Evolutionary conservation across 208 protist genomes (phyloP), one percentile per base, ranked within the genome.

Genomic region (Crithidia mellificae): DNA sequence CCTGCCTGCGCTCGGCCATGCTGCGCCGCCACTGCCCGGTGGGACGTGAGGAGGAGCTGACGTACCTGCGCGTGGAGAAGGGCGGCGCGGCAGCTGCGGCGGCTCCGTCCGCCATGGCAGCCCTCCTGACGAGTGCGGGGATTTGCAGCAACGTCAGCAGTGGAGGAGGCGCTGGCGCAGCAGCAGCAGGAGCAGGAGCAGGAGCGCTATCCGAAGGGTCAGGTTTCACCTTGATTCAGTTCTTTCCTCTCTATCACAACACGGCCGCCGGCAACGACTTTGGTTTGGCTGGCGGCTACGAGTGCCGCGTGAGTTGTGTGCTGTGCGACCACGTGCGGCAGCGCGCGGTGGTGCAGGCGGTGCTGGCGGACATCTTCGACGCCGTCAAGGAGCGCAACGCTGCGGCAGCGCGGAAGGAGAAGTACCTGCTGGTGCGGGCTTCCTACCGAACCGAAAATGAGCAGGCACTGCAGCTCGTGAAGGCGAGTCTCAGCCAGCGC

Each of bases 241-340:
- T 88, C 43, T 90, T 95, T 49, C 74, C 78, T 9, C 56, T 87
- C n/a, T 56, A 83, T n/a, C n/a, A n/a, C 32, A 72, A 85, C 50
- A 50, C 50, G 1, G 47, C 43, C 20, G 41, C 52, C 12, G 34
- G 29, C 50, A 53, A 29, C 38, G 72, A 68, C 56, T 77, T 68
- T 17, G 66, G 68, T 25, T 51, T 91, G 6, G 85, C 86, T 2
- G 75, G 73, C 20, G 81, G 71, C 39, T 87, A 91, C 61, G 86
- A 95, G 72, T 90, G 84, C 50, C 86, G 90, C 17, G 80, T 92
- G 27, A 87, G 80, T 68, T 91, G 84, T 52, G 77, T 91, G 70
- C 38, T 80, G 19, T 78, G 71, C 57, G 72, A 72, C 57, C 41
- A 52, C 44, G 53, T 44, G 30, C 56, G 49, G 25, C 81, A 76